Evolutionary conservation across 2,329 filamentous ascomycete genomes (phyloP).

Genomic region (Sphaerulina vaccinii): DNA sequence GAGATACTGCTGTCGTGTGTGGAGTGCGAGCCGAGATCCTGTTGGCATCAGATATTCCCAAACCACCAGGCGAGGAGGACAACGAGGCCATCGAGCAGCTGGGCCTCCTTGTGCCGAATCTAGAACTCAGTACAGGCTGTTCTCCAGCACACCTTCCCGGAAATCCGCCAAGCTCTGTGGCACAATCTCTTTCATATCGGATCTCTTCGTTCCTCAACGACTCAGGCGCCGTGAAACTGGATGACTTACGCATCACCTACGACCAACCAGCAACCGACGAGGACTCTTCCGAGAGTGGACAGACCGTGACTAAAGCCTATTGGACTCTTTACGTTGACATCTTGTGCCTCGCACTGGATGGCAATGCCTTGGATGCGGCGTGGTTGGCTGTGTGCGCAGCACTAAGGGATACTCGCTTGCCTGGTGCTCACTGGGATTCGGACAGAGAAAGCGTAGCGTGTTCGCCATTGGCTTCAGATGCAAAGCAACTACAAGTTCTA

Average conservation of each 20-base stretch:
- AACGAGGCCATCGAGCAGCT: slow-evolving; percentile 45
- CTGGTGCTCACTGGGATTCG: slow-evolving; percentile 76
- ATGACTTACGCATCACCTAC: slow-evolving; percentile 68
- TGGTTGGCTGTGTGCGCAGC: slow-evolving; percentile 85
- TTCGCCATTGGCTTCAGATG: slow-evolving; percentile 57
- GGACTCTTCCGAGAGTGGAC: slow-evolving; percentile 42
- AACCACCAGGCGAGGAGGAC: slow-evolving; percentile 44
- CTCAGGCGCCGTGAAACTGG: slow-evolving; percentile 63
- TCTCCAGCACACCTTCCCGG: slow-evolving; percentile 83
- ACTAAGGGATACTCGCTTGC: slow-evolving; percentile 72
- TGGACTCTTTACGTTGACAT: slow-evolving; percentile 95
- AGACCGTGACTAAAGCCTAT: slow-evolving; percentile 70
- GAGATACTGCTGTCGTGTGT: slow-evolving; percentile 92
- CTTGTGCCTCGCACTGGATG: slow-evolving; percentile 90
- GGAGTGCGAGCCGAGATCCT: slow-evolving; percentile 86
- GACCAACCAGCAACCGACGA: slow-evolving; percentile 48
- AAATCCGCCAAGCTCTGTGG: slow-evolving; percentile 72
- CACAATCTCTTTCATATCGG: slow-evolving; percentile 81
- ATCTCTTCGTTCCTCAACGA: slow-evolving; percentile 74
- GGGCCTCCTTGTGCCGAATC: slow-evolving; percentile 84
- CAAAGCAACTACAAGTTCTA: slow-evolving; percentile 58
- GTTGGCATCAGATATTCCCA: slow-evolving; percentile 69
- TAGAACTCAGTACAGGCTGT: slow-evolving; percentile 88
- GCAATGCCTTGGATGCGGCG: slow-evolving; percentile 86
- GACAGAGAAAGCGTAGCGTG: slow-evolving; percentile 80